phyloP scores from a whole-genome alignment of 2,329 filamentous ascomycete genomes.

The Neofusicoccum kwambonambiense region DNA sequence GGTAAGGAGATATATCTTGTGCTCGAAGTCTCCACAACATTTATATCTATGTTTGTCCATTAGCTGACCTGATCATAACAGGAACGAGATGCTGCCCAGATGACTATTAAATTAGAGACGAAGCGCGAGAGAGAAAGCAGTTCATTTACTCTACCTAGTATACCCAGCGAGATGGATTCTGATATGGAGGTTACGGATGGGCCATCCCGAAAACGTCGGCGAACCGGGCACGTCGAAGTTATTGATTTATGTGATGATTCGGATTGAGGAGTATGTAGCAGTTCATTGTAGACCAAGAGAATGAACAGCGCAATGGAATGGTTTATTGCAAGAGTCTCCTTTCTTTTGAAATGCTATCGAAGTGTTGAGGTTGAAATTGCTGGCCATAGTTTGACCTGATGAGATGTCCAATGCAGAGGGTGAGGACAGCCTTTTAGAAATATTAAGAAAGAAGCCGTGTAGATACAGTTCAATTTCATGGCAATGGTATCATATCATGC shows the following conservation, averaged over 20 bases:
- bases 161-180: neutral
- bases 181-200: conserved; percentile 4
- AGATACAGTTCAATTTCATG: too few relatives aligned
- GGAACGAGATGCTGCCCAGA: neutral
- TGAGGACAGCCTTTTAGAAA: too few relatives aligned
- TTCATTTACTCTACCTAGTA: neutral
- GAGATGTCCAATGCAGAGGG: too few relatives aligned
- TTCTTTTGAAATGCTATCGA: too few relatives aligned
- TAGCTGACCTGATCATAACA: neutral
- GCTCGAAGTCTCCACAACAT: too few relatives aligned
- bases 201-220: neutral
- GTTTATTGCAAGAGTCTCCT: too few relatives aligned
- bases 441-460: too few relatives aligned
- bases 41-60: neutral
- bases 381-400: too few relatives aligned
- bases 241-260: conserved; percentile 7
- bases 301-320: too few relatives aligned
- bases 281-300: too few relatives aligned
- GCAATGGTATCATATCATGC: too few relatives aligned
- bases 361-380: too few relatives aligned
- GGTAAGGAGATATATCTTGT: conserved; percentile 14
- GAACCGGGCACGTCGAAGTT: neutral
- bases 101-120: neutral
- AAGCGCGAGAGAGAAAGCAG: conserved; percentile 2
- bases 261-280: neutral